These are phyloP conservation scores for Globisporangium polare DNA, from an alignment of 352 stramenopile species.

Conservation along the genomic window DNA sequence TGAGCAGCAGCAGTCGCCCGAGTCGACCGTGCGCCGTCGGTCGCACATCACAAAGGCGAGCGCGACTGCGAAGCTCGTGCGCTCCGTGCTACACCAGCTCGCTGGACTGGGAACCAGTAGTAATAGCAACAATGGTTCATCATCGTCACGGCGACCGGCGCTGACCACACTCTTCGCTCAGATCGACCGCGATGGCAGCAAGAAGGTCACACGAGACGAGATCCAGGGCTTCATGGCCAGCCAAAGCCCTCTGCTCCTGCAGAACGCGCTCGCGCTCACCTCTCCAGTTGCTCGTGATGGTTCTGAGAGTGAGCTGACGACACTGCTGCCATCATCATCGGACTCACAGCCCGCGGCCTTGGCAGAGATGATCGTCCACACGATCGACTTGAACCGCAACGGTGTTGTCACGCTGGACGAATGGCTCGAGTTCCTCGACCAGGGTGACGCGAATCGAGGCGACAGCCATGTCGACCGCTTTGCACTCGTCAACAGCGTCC, in stretches of 20 bases:
- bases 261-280: neutral
- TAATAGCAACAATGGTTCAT: neutral
- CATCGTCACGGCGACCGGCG: neutral
- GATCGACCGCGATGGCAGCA: constrained; percentile 48
- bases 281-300: neutral
- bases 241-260: constrained; percentile 16
- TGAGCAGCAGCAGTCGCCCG: neutral
- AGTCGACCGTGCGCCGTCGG: neutral
- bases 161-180: constrained; percentile 35
- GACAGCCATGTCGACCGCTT: constrained; percentile 3
- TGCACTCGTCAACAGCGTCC: constrained; percentile 25
- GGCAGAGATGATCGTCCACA: constrained; percentile 28
- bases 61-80: constrained; percentile 17
- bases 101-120: neutral
- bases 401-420: constrained; percentile 53
- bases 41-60: neutral
- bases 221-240: constrained; percentile 36
- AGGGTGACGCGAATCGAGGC: neutral
- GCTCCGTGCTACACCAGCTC: constrained; percentile 21
- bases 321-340: constrained; percentile 7
- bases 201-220: constrained; percentile 52
- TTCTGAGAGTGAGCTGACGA: neutral
- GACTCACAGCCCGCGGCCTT: constrained; percentile 12
- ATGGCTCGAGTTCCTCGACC: constrained; percentile 35
- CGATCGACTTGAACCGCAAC: constrained; percentile 53